These are phyloP conservation scores for Xanthoconium stramineum DNA, from an alignment of 768 basidiomycete genomes.

Conservation along the genomic window DNA sequence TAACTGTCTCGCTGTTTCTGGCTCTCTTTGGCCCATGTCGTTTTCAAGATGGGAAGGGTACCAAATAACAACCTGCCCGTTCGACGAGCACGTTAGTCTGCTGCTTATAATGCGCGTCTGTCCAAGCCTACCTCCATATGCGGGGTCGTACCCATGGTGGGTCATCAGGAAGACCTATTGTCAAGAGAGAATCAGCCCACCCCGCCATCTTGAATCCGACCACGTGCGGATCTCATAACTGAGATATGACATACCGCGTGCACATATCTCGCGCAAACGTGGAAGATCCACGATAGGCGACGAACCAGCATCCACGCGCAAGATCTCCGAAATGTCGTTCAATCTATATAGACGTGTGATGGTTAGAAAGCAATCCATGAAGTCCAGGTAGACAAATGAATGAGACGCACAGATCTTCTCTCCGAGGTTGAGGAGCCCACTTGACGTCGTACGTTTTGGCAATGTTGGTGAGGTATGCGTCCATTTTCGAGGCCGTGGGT, in stretches of 20 bases:
- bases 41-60: conserved; percentile 53
- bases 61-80: conserved; percentile 57
- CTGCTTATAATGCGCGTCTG: not conserved
- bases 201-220: not conserved
- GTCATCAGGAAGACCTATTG: conserved; percentile 65
- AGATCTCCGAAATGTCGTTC: conserved; percentile 54
- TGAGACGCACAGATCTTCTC: conserved; percentile 57
- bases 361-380: not conserved
- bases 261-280: conserved; percentile 54
- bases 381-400: not conserved
- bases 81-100: conserved; percentile 4
- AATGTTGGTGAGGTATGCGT: conserved; percentile 52
- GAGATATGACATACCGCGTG: conserved; percentile 46
- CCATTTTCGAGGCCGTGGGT: conserved; percentile 54
- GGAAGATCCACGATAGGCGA: conserved; percentile 53
- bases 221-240: not conserved
- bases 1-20: conserved; percentile 64
- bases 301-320: conserved; percentile 43
- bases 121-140: conserved; percentile 65
- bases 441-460: conserved; percentile 50
- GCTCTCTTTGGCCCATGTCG: conserved; percentile 56
- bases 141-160: conserved; percentile 74
- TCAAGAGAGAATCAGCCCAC: conserved; percentile 1
- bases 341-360: conserved; percentile 36
- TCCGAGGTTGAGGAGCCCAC: conserved; percentile 60